A percentile compares a stretch with the other conserved stretches of the same genome.
Evolutionary conservation across 2,329 filamentous ascomycete species (phyloP).

Genomic region (Colletotrichum sp.): DNA sequence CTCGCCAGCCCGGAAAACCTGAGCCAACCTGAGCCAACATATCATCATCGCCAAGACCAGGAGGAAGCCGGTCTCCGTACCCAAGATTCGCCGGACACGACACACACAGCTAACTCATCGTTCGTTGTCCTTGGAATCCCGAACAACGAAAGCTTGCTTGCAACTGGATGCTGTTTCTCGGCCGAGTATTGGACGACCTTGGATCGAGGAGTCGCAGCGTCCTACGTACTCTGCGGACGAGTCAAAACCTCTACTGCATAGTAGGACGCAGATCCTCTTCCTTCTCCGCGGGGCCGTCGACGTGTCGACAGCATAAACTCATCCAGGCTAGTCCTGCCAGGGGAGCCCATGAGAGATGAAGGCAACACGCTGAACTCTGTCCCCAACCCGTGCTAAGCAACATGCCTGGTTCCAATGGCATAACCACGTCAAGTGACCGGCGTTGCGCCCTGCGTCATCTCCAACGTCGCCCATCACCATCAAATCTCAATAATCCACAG

Average conservation of each 20-base stretch:
- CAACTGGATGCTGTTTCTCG: not conserved
- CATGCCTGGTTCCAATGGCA: not conserved
- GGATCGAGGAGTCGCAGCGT: not conserved
- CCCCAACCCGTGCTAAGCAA: not conserved
- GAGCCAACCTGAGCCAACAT: conserved; percentile 4
- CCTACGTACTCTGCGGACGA: not conserved
- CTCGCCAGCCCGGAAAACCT: not conserved
- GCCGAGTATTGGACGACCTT: not conserved
- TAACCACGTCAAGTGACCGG: not conserved
- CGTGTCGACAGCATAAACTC: not conserved
- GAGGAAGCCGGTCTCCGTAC: not conserved
- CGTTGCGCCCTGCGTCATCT: not conserved
- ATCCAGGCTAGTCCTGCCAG: not conserved
- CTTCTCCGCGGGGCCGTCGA: not conserved
- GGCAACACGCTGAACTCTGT: not conserved
- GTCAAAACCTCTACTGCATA: not conserved
- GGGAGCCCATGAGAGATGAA: not conserved
- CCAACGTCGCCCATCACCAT: not conserved
- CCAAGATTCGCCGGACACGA: not conserved
- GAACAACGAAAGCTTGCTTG: not conserved
- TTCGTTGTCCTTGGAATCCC: not conserved
- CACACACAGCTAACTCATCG: not conserved
- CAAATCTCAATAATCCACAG: not conserved
- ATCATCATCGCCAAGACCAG: not conserved
- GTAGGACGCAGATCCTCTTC: not conserved